phyloP scores from a whole-genome alignment of 208 protist species.

The Trypanosoma brucei region DNA sequence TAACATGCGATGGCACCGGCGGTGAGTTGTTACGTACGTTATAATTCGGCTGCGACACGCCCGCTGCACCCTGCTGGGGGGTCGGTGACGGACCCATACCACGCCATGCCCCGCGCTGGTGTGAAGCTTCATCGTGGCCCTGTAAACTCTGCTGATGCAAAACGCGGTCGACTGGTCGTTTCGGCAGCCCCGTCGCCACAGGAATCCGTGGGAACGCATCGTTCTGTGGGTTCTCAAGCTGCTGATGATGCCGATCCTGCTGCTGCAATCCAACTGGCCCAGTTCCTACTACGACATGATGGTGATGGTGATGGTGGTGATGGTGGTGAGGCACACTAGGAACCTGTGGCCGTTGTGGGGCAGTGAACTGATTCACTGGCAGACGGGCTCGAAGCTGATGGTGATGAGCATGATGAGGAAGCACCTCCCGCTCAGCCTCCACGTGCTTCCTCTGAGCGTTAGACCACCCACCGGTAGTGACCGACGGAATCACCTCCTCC shows the following conservation, averaged over 20 bases:
- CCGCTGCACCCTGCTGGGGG: slow-evolving; percentile 10
- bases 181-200: not conserved
- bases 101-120: slow-evolving; percentile 17
- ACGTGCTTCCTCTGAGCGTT: slow-evolving; percentile 11
- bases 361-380: slow-evolving; percentile 15
- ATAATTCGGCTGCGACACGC: slow-evolving; percentile 16
- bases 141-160: slow-evolving; percentile 2
- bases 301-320: slow-evolving; percentile 13
- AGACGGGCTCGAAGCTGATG: slow-evolving; percentile 23
- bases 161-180: slow-evolving; percentile 20
- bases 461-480: slow-evolving; percentile 11
- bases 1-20: slow-evolving; percentile 11
- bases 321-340: slow-evolving; percentile 18
- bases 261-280: slow-evolving; percentile 22
- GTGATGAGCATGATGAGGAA: slow-evolving; percentile 24
- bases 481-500: slow-evolving; percentile 10
- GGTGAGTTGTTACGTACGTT: slow-evolving; percentile 14
- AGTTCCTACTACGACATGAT: slow-evolving; percentile 26
- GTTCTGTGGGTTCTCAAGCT: slow-evolving; percentile 14
- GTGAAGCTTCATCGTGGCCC: slow-evolving; percentile 8
- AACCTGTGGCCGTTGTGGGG: slow-evolving; percentile 10
- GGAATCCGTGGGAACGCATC: slow-evolving; percentile 19
- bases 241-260: slow-evolving; percentile 30
- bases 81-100: not conserved
- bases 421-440: slow-evolving; percentile 17